Base-by-base conservation (phyloP, 352 stramenopile species). In the Globisporangium recalcitrans region DNA sequence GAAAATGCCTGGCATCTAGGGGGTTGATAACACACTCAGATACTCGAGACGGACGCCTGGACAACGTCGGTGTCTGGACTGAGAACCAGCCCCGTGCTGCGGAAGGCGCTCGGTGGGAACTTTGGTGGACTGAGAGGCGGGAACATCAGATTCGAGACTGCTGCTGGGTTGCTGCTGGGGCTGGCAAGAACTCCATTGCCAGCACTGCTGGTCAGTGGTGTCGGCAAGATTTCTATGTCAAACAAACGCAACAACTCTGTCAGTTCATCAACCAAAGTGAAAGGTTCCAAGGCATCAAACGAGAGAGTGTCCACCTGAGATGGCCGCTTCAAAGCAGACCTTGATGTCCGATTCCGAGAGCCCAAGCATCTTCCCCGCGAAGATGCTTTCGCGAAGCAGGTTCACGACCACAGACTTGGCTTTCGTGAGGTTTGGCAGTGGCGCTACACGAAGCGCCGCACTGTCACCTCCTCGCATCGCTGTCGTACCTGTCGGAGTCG, bases 51-150 rank as follows among this genome's bases (percentile, higher is more conserved):
- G 13, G 55, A 51, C 16, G 55, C 55, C n/a, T 65, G 51, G 2
- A 24, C 60, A 32, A 38, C 29, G 22, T 60, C 52, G 24, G 27
- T 52, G 13, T 24, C 22, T 14, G 52, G 13, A 14, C 26, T 60
- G 26, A 60, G 40, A 24, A 60, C 26, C 36, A 65, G 4, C 1
- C 60, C 52, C 26, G 60, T 40, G 52, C 52, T 76, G 0, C 72
- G 69, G 47, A 79, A 79, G 19, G 72, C 69, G 38, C 67, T 79
- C 1, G 58, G 29, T 1, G 69, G 66, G 32, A 79, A 74, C 54
- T 78, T 78, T 10, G 68, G 74, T 13, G 68, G 71, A 32, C 71
- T 78, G 32, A 63, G 60, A 5, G 71, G 71, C 13, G 63, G 64
- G 24, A 65, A 62, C 26, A 72, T 27, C 7, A 65, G 40, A 16